Evolutionary conservation across 345 rosid species (phyloP).

Genomic region (Anacardium occidentale): DNA sequence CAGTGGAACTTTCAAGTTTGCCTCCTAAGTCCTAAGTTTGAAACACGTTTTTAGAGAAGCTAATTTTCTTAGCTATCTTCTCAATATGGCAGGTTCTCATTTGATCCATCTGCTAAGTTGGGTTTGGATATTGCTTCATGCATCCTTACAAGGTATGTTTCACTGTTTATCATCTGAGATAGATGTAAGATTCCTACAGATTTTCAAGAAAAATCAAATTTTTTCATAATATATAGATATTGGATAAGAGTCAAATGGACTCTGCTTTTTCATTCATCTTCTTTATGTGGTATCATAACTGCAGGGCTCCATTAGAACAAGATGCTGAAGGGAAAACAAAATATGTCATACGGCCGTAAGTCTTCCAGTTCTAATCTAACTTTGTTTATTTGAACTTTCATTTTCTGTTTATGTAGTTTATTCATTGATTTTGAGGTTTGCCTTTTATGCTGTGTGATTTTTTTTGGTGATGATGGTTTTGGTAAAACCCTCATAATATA

Average conservation of each 20-base stretch:
- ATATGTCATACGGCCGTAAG: slow-evolving; percentile 94
- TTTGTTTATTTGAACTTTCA: background rate
- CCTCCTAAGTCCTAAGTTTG: background rate
- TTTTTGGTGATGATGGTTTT: background rate
- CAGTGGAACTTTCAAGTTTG: background rate
- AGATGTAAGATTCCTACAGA: background rate
- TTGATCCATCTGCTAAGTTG: slow-evolving; percentile 73
- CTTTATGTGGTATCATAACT: slow-evolving; percentile 19
- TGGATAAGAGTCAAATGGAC: background rate
- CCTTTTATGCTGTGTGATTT: background rate
- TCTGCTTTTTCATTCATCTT: background rate
- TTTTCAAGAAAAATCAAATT: background rate
- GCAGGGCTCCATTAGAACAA: slow-evolving; percentile 81
- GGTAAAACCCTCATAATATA: background rate
- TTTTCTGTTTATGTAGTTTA: slow-evolving; percentile 5
- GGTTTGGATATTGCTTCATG: slow-evolving; percentile 93
- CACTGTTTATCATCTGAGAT: background rate
- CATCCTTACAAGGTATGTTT: slow-evolving; percentile 70
- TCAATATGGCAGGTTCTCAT: slow-evolving; percentile 65
- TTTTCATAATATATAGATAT: background rate
- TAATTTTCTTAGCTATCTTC: slow-evolving; percentile 16
- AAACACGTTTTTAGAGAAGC: slow-evolving; percentile 8
- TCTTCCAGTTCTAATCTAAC: slow-evolving; percentile 22
- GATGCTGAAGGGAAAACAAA: slow-evolving; percentile 84
- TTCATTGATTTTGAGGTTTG: slow-evolving; percentile 15